phyloP scores from a whole-genome alignment of 208 protist genomes.

The Trypanosoma boissoni region DNA sequence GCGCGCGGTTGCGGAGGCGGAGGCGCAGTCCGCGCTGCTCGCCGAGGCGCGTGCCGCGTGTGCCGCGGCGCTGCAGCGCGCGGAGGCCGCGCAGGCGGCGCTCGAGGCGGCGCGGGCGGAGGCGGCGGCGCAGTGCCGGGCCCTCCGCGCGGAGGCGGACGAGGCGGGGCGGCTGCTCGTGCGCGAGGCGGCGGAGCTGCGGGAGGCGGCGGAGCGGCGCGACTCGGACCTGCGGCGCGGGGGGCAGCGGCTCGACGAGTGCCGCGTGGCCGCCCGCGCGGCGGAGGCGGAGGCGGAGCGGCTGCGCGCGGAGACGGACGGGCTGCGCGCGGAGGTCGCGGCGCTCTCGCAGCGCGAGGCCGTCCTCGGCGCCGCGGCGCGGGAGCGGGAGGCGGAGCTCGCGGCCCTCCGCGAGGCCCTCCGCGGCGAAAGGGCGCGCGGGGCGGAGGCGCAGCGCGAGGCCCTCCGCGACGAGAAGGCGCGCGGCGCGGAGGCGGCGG shows the following conservation, averaged over 20 bases:
- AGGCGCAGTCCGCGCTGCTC: slow-evolving; percentile 31
- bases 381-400: background rate
- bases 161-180: background rate
- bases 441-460: too few species aligned
- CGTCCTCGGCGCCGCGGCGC: too few species aligned
- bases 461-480: too few species aligned
- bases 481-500: too few species aligned
- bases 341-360: background rate
- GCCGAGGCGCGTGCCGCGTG: slow-evolving; percentile 30
- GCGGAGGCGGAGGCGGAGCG: background rate
- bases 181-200: too few species aligned
- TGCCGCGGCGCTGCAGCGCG: slow-evolving; percentile 31
- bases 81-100: slow-evolving; percentile 20
- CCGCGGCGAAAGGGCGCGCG: background rate
- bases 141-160: slow-evolving; percentile 20
- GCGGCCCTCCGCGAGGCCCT: too few species aligned
- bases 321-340: too few species aligned
- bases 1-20: too few species aligned
- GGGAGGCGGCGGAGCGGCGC: background rate
- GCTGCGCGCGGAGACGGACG: background rate
- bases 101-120: slow-evolving; percentile 23
- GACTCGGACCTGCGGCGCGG: too few species aligned
- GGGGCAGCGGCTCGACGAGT: background rate
- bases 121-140: slow-evolving; percentile 17
- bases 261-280: too few species aligned